Evolutionary conservation across 2,329 filamentous ascomycete species (phyloP).

Genomic region (Arachnomyces sp.): DNA sequence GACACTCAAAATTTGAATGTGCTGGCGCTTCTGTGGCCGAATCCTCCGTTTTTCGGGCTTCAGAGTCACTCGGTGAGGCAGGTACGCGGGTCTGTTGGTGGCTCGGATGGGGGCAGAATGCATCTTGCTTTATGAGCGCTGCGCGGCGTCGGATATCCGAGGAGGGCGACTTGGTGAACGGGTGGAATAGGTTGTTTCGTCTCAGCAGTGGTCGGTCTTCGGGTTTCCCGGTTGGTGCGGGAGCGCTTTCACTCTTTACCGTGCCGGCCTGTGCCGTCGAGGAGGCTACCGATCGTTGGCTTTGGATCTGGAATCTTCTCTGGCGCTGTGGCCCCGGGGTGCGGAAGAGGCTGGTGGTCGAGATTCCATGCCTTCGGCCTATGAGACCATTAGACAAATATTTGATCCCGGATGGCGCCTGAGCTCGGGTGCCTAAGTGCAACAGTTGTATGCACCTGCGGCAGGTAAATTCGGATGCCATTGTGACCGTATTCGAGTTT

Average conservation of each 20-base stretch:
- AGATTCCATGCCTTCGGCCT: too few relatives aligned
- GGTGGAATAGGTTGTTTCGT: slow-evolving; percentile 83
- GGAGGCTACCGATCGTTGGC: background rate
- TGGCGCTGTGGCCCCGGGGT: background rate
- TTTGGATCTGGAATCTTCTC: slow-evolving; percentile 1
- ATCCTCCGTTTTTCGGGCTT: slow-evolving; percentile 46
- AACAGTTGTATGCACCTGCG: slow-evolving; percentile 31
- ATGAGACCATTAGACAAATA: too few relatives aligned
- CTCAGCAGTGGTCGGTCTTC: slow-evolving; percentile 43
- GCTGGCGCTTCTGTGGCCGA: slow-evolving; percentile 49
- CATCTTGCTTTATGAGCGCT: slow-evolving; percentile 85
- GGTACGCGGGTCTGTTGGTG: slow-evolving; percentile 69
- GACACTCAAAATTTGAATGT: slow-evolving; percentile 88
- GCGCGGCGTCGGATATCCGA: slow-evolving; percentile 80
- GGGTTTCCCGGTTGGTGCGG: slow-evolving; percentile 16
- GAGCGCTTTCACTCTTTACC: slow-evolving; percentile 20
- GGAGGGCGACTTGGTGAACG: slow-evolving; percentile 80
- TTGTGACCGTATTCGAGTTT: slow-evolving; percentile 13
- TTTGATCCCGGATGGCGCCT: slow-evolving; percentile 9
- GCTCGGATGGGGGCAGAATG: slow-evolving; percentile 83
- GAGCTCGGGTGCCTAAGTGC: slow-evolving; percentile 20
- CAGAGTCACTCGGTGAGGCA: slow-evolving; percentile 55
- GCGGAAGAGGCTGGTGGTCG: slow-evolving; percentile 1
- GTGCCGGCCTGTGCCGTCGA: slow-evolving; percentile 8
- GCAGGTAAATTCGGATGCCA: slow-evolving; percentile 35